Evolutionary conservation across 768 basidiomycete genomes (phyloP), one percentile per base, ranked within the genome.

Genomic region (Inosperma sp.): DNA sequence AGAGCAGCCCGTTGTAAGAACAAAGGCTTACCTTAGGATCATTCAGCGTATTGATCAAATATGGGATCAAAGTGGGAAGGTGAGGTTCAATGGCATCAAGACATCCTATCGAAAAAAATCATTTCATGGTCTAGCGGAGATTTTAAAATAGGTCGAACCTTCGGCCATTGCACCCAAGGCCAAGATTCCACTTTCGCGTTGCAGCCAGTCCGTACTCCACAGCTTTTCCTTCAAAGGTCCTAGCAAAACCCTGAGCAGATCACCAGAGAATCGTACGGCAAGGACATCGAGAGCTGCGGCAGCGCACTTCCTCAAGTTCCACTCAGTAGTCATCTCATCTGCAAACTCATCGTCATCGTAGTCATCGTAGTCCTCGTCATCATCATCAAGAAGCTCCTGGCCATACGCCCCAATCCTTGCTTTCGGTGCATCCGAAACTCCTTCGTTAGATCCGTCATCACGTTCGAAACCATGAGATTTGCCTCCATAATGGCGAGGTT

Each of bases 141-240:
- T 48, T 23, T 23, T 44, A 49, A 31, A 48, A 46, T 30, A 34
- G 17, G 14, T 69, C 78, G 52, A 57, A 92, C 94, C 95, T 77
- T 99, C 96, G 5, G 96, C 96, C 83, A 99, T 95, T 7, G 96
- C 96, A 41, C 96, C 96, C 49, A 99, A 69, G 1, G 96, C 96
- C 51, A 99, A 73, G 55, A 99, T 94, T 14, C 90, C 94, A 59
- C 93, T 93, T 72, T 99, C 96, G 60, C 92, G 75, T 63, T 96
- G 86, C 57, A 93, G 69, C 96, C 96, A 99, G 56, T 96, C 93
- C 22, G 70, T 64, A 59, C 85, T 90, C 86, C 94, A 97, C 25
- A 99, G 76, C 64, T 95, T 93, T 55, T 89, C 86, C 73, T 96
- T 95, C 65, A 99, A 70, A 23, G 88, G 86, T 5, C 88, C 84